These are phyloP conservation scores for Ilyonectria destructans DNA, from an alignment of 2,329 filamentous ascomycete genomes.

Conservation along the genomic window DNA sequence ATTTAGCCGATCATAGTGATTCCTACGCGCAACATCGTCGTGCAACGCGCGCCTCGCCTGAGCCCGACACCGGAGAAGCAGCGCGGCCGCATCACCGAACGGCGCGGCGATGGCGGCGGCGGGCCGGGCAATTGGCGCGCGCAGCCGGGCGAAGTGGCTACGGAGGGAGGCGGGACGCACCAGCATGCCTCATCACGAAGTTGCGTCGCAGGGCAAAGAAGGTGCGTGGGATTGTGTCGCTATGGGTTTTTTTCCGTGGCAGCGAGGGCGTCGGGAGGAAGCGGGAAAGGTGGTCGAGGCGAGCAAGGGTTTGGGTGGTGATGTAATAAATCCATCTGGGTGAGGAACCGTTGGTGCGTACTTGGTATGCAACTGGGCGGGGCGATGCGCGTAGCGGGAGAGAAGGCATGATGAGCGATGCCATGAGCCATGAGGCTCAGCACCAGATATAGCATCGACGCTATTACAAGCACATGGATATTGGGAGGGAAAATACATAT, in stretches of 20 bases:
- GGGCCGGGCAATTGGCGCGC: slow-evolving; percentile 46
- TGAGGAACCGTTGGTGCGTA: slow-evolving; percentile 10
- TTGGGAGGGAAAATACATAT: too few species aligned
- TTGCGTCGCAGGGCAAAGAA: slow-evolving; percentile 1
- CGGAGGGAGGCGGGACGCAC: slow-evolving; percentile 57
- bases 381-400: slow-evolving; percentile 41
- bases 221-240: slow-evolving; percentile 2
- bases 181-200: slow-evolving; percentile 77
- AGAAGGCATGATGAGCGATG: background rate
- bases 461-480: too few species aligned
- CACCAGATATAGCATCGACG: background rate
- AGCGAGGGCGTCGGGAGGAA: slow-evolving; percentile 5
- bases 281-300: slow-evolving; percentile 16
- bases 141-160: slow-evolving; percentile 37
- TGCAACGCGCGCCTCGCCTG: slow-evolving; percentile 36
- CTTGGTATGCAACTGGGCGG: slow-evolving; percentile 38
- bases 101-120: slow-evolving; percentile 3
- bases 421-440: background rate
- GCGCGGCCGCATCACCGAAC: slow-evolving; percentile 21
- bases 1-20: slow-evolving; percentile 88
- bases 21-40: slow-evolving; percentile 56
- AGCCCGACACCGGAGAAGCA: slow-evolving; percentile 44
- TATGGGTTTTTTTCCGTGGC: slow-evolving; percentile 6
- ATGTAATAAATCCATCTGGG: slow-evolving; percentile 47
- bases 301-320: slow-evolving; percentile 43